A percentile compares a stretch with the other conserved stretches of the same genome.
Evolutionary conservation across 305 asterid species (phyloP).

Genomic region (Solanum hybrid): DNA sequence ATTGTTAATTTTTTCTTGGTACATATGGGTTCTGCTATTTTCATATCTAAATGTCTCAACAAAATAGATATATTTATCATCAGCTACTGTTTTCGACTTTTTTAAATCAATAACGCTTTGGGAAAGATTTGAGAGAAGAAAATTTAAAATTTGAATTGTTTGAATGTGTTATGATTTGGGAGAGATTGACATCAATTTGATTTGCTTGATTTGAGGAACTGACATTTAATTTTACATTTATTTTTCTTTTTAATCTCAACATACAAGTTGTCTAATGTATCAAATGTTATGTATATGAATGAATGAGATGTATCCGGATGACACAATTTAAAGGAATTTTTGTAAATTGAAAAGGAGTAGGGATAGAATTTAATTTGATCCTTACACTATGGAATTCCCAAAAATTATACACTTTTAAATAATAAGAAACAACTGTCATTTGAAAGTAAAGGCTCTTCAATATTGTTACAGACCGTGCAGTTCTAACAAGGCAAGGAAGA

Average conservation of each 20-base stretch:
- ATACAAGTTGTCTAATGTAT: too few species aligned
- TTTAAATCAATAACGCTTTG: too few species aligned
- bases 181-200: neutral
- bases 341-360: too few species aligned
- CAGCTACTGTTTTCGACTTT: too few species aligned
- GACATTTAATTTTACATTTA: neutral
- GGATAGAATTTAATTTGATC: too few species aligned
- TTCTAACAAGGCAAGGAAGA: neutral
- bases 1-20: neutral
- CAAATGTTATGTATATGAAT: neutral
- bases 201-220: neutral
- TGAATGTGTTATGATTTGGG: too few species aligned
- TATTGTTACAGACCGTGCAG: neutral
- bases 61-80: neutral
- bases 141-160: too few species aligned
- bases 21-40: neutral
- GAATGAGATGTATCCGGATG: neutral
- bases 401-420: too few species aligned
- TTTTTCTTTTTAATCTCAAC: neutral
- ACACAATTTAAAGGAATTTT: too few species aligned
- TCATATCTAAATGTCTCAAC: neutral
- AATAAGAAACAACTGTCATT: too few species aligned
- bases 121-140: too few species aligned
- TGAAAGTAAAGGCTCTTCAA: neutral
- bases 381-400: too few species aligned